Conservation (phyloP, 129 eudicot species). For the Logfia minima region DNA sequence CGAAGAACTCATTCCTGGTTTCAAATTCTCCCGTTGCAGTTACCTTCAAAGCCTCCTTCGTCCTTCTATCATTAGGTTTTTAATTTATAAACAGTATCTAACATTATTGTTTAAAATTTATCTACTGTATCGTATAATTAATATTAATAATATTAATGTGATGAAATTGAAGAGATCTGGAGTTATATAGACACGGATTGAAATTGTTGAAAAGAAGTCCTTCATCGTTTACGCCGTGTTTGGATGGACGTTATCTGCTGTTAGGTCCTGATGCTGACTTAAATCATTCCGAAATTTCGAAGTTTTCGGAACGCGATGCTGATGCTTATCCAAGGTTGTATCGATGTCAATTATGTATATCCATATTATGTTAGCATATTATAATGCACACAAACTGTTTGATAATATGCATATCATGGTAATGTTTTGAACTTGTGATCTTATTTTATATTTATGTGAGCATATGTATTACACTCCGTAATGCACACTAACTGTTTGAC, state of each 20-base stretch:
- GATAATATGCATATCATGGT: not conserved
- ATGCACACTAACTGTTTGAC: not conserved
- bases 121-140: not conserved
- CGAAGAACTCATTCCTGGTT: constrained; percentile 88
- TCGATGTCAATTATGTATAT: constrained; percentile 6
- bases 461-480: no score
- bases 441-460: no score
- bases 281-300: constrained; percentile 75
- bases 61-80: constrained; percentile 69
- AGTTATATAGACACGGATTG: constrained; percentile 85
- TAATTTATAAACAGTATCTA: not conserved
- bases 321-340: constrained; percentile 83
- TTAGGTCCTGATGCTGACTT: constrained; percentile 80
- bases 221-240: constrained; percentile 89
- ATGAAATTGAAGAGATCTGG: constrained; percentile 61
- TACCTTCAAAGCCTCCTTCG: constrained; percentile 99
- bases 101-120: not conserved
- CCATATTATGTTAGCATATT: not conserved
- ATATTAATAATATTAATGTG: no score
- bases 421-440: no score
- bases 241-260: constrained; percentile 88
- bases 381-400: not conserved
- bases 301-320: constrained; percentile 80
- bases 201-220: constrained; percentile 77
- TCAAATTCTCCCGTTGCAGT: constrained; percentile 95